Percentiles rank a stretch among this genome's conserved stretches.
phyloP scores from a whole-genome alignment of 2,329 filamentous ascomycete species.

The Sclerotinia glacialis region DNA sequence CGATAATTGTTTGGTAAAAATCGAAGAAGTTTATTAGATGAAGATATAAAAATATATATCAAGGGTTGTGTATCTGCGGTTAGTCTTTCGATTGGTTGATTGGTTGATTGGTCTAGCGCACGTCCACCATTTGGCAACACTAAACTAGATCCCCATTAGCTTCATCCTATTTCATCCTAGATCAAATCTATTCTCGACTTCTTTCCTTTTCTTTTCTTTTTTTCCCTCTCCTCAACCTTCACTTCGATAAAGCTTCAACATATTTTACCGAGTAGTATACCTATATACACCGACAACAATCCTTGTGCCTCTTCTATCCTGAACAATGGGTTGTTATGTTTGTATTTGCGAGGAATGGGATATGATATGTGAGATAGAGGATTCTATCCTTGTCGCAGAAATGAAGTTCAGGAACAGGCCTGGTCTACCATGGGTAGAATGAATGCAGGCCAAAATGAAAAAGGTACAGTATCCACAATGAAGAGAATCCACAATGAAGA shows the following conservation, averaged over 20 bases:
- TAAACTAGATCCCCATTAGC: background rate
- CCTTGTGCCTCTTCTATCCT: background rate
- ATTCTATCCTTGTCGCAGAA: background rate
- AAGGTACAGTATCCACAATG: background rate
- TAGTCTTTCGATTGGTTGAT: background rate
- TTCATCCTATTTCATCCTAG: background rate
- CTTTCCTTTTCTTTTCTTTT: background rate
- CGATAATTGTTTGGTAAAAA: too few species aligned
- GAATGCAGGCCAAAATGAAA: background rate
- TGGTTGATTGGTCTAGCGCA: background rate
- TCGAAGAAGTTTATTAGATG: too few species aligned
- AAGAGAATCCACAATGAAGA: constrained; percentile 4
- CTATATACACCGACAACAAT: background rate
- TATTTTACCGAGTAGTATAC: background rate
- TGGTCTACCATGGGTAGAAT: background rate
- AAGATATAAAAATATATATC: too few species aligned
- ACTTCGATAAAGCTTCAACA: background rate
- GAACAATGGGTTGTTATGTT: background rate
- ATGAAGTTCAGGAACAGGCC: background rate
- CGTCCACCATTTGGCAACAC: background rate
- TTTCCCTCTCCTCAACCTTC: background rate
- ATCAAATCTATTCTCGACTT: constrained; percentile 6
- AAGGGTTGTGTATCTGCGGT: background rate
- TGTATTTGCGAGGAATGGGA: too few species aligned
- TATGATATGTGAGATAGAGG: background rate